Base-by-base conservation (phyloP, 345 rosid species). In the Gossypium australe region DNA sequence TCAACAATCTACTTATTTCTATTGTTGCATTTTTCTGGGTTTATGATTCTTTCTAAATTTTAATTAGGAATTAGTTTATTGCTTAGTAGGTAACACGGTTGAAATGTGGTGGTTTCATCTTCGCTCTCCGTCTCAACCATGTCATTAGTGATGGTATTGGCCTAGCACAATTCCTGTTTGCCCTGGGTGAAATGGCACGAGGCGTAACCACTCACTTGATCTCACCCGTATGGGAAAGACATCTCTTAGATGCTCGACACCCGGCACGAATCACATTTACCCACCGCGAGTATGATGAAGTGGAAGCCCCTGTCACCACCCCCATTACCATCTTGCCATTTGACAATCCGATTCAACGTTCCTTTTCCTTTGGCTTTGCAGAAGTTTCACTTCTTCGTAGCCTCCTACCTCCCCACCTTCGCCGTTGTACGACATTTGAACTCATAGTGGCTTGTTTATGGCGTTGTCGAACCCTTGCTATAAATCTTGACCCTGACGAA, bases 231-330 rank as follows among this genome's bases (percentile, higher is more conserved):
- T 89, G 92, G 92, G 82, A 80, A 25, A 75, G 89, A 60, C 82
- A 89, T 34, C 48, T 83, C 2, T 71, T 89, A 11, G 73, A 73
- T 2, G 87, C 85, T 8, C 73, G 67, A n/a, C 38, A 70, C 17
- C 80, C 80, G 1, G 79, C 85, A 1, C 77, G 72, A 9, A 76
- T 84, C 34, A 83, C 87, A 0, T 76, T 73, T 69, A 63, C 34
- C 20, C 93, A 87, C 79, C 78, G 57, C 9, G 91, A 87, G 76
- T 89, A 87, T 41, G 91, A 84, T 9, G 75, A 67, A 13, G 77
- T 83, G 3, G 71, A 76, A 13, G 75, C 71, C 6, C 58, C 75
- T 12, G 11, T 12, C 9, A 68, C 62, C 66, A 66, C 22, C 58
- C 41, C 41, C 38, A 34, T 34, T 34, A n/a, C 67, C 27, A 61